Evolutionary conservation across 1,139 yeast genomes (phyloP).

Genomic region (Geotrichum aggregatum): DNA sequence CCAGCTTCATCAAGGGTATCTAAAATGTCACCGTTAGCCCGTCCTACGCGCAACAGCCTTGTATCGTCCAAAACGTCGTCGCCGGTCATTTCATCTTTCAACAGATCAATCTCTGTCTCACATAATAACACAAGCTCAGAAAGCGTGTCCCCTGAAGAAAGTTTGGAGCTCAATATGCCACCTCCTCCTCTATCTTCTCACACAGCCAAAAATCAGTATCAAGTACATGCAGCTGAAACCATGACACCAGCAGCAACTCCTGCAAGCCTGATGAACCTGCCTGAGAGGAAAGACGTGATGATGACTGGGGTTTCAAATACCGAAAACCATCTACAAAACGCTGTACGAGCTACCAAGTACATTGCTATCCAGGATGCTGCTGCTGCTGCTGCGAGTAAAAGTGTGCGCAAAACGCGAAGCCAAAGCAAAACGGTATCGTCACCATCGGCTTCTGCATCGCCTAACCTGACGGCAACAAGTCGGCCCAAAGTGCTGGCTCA

Average conservation of each 20-base stretch:
- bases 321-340: slow-evolving; percentile 30
- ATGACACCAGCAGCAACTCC: slow-evolving; percentile 39
- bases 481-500: not conserved
- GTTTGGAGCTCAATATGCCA: slow-evolving; percentile 29
- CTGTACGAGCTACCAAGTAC: slow-evolving; percentile 30
- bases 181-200: slow-evolving; percentile 25
- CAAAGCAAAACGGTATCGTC: slow-evolving; percentile 2
- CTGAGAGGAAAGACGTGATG: slow-evolving; percentile 23
- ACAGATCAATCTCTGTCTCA: slow-evolving; percentile 13
- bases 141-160: slow-evolving; percentile 25
- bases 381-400: not conserved
- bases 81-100: slow-evolving; percentile 20
- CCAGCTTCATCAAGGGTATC: slow-evolving; percentile 21
- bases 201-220: not conserved
- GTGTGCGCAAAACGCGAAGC: slow-evolving; percentile 4
- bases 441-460: slow-evolving; percentile 2
- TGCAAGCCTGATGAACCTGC: slow-evolving; percentile 44
- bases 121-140: slow-evolving; percentile 21
- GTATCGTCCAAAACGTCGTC: slow-evolving; percentile 24
- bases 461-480: not conserved
- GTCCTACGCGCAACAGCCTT: slow-evolving; percentile 22
- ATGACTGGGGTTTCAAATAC: slow-evolving; percentile 22
- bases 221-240: slow-evolving; percentile 4
- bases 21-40: slow-evolving; percentile 28
- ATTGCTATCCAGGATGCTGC: slow-evolving; percentile 20